Percentiles rank a stretch among this genome's conserved stretches.
phyloP scores from a whole-genome alignment of 257 asterid species.

The Verbascum thapsus region DNA sequence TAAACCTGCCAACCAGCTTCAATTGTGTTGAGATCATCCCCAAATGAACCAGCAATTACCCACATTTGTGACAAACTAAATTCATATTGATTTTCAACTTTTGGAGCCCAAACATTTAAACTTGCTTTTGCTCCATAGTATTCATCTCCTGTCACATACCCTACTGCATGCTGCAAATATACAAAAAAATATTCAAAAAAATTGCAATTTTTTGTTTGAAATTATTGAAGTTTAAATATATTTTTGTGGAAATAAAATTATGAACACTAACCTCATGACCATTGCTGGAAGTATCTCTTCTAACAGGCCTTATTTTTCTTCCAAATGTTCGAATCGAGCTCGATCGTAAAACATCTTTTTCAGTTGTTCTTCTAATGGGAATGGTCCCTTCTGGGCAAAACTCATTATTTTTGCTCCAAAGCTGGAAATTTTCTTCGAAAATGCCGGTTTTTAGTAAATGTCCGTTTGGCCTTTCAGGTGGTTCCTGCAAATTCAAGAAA shows the following conservation, averaged over 20 bases:
- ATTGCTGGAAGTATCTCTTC: conserved; percentile 68
- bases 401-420: conserved; percentile 73
- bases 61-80: conserved; percentile 88
- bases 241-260: background rate
- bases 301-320: conserved; percentile 48
- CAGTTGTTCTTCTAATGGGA: conserved; percentile 80
- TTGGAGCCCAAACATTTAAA: conserved; percentile 86
- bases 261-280: conserved; percentile 73
- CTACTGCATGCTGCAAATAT: conserved; percentile 79
- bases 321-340: conserved; percentile 56
- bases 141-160: conserved; percentile 77
- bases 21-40: conserved; percentile 91
- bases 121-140: conserved; percentile 93
- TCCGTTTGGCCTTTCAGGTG: conserved; percentile 79
- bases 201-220: too few relatives aligned
- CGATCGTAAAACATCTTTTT: conserved; percentile 67
- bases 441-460: conserved; percentile 37
- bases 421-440: conserved; percentile 59
- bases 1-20: conserved; percentile 99
- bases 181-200: background rate
- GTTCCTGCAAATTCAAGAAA: conserved; percentile 57
- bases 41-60: conserved; percentile 91
- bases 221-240: too few relatives aligned
- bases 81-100: conserved; percentile 64
- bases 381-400: conserved; percentile 79